Conservation (phyloP, 768 basidiomycete species). For the Naganishia randhawae region DNA sequence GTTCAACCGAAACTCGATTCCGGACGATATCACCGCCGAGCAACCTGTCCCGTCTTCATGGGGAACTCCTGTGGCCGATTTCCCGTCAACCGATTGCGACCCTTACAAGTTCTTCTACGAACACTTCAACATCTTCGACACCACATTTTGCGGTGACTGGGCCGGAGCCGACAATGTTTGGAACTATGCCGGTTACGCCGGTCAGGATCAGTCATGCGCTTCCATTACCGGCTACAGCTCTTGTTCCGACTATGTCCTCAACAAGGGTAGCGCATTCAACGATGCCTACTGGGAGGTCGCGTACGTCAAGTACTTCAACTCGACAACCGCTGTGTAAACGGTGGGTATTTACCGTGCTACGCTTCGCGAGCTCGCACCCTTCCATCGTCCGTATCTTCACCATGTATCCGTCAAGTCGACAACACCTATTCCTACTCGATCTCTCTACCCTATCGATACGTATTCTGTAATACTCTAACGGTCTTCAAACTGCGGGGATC, state of each 20-base stretch:
- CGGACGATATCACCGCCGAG: constrained; percentile 68
- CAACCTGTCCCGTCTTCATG: constrained; percentile 71
- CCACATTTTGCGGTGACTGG: constrained; percentile 82
- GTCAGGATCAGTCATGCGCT: constrained; percentile 80
- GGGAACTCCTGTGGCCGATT: constrained; percentile 73
- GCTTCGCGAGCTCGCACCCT: too few species aligned
- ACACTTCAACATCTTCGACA: constrained; percentile 73
- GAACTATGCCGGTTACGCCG: constrained; percentile 67
- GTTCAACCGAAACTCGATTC: constrained; percentile 69
- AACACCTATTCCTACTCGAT: neutral
- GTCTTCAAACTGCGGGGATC: neutral
- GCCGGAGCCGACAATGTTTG: constrained; percentile 67
- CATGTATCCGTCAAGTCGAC: neutral
- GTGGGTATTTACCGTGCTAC: neutral
- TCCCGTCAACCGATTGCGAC: constrained; percentile 70
- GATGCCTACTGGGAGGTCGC: constrained; percentile 49
- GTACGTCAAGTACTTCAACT: constrained; percentile 51
- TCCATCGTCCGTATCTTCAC: neutral
- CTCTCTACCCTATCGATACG: neutral
- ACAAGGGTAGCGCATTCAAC: constrained; percentile 57
- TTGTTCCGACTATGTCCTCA: constrained; percentile 72
- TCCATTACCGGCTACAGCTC: constrained; percentile 73
- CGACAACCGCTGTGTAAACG: constrained; percentile 42
- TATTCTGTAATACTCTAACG: neutral
- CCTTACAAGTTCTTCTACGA: constrained; percentile 74